Percentiles rank a stretch among this genome's conserved stretches.
Conservation (phyloP, 2,329 filamentous ascomycete genomes). For the Colletotrichum spinosum region DNA sequence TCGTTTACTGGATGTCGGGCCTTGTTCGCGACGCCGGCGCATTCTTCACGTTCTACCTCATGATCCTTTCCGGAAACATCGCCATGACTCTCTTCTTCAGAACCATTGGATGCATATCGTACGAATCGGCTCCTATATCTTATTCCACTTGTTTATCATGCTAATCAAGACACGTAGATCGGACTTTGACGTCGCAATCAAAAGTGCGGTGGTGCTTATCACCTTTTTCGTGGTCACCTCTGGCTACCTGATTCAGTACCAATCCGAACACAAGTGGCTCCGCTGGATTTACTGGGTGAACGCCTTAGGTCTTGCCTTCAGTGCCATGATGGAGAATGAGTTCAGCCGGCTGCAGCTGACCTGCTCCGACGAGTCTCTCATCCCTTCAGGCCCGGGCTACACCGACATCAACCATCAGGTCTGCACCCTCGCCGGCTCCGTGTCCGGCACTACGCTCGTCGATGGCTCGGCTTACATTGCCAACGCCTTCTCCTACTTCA, state of each 20-base stretch:
- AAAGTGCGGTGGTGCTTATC: constrained; percentile 82
- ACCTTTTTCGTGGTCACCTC: constrained; percentile 85
- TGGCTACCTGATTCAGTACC: constrained; percentile 86
- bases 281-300: constrained; percentile 87
- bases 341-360: constrained; percentile 77
- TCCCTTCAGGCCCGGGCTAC: constrained; percentile 79
- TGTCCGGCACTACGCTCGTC: constrained; percentile 71
- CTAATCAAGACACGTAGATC: neutral
- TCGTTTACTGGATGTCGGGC: constrained; percentile 84
- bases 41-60: constrained; percentile 82
- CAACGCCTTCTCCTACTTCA: constrained; percentile 74
- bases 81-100: constrained; percentile 84
- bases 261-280: constrained; percentile 79
- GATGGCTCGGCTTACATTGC: constrained; percentile 77
- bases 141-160: neutral
- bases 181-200: constrained; percentile 88
- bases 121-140: neutral
- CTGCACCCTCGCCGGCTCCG: constrained; percentile 82
- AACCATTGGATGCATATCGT: constrained; percentile 72
- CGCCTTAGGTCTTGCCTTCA: constrained; percentile 79
- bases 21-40: constrained; percentile 76
- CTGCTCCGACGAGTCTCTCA: constrained; percentile 74
- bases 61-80: constrained; percentile 76
- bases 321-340: constrained; percentile 87
- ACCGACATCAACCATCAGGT: constrained; percentile 79